Evolutionary conservation across 2,329 filamentous ascomycete genomes (phyloP), one percentile per base, ranked within the genome.

Genomic region (Calonectria hongkongensis): DNA sequence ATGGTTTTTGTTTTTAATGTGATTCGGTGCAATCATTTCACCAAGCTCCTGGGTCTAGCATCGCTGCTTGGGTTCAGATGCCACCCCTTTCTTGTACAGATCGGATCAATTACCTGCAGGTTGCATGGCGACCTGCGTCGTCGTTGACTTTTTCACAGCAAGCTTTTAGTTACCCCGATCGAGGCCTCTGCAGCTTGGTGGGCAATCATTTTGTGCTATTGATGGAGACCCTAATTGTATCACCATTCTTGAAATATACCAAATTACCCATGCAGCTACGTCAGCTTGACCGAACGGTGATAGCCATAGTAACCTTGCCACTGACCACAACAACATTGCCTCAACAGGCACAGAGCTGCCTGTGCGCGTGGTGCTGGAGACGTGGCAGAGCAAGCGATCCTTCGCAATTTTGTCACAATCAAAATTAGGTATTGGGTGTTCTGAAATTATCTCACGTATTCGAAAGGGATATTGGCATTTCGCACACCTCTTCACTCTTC

Each of bases 381-480:
- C 56, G 41, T 68, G 64, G 70, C 58, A 45, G 47, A 72, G 39
- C 9, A 54, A 58, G 41, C 65, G 43, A 65, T 68, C 70, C 56
- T 50, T 48, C 47, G n/a, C n/a, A 39, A 45, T 47, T 33, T 51
- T 30, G 25, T 30, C 56, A 48, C 45, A 21, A 27, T 54, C 43
- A 16, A 16, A 41, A 28, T 15, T 9, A 27, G 36, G 30, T 45
- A 15, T 30, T 63, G 28, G 36, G 41, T 41, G 30, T 10, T 41
- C 41, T 16, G 39, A 39, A 27, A 41, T 8, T 41, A 25, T 60
- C n/a, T 60, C 54, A 10, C 9, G 27, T 21, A 36, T 25, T 39
- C 7, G 18, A 9, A 45, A 13, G 43, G 18, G 7, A n/a, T 18
- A 21, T 45, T 21, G 28, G 33, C 21, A 21, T 25, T 36, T 12